Conservation (phyloP, 768 basidiomycete species). For the Lyophyllum semitale region DNA sequence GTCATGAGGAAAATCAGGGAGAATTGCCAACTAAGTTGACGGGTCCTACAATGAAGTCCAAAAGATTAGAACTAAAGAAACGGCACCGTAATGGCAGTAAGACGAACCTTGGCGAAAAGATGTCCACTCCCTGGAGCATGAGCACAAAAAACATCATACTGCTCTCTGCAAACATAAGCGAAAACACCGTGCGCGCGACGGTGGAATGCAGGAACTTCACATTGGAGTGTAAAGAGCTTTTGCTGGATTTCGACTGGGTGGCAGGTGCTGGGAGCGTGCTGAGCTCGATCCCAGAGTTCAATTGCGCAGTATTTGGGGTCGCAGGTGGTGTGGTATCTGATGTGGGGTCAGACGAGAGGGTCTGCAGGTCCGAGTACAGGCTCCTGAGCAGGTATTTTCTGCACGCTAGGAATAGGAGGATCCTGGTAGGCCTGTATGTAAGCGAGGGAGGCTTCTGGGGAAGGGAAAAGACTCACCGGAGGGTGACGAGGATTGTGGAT, state of each 20-base stretch:
- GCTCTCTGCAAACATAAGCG: conserved; percentile 74
- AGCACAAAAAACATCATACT: conserved; percentile 72
- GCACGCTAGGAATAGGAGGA: conserved; percentile 55
- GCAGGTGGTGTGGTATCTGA: conserved; percentile 21
- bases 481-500: conserved; percentile 2
- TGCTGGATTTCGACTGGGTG: conserved; percentile 25
- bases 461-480: conserved; percentile 4
- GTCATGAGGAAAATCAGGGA: conserved; percentile 64
- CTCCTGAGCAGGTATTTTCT: conserved; percentile 58
- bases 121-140: conserved; percentile 64
- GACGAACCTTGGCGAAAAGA: conserved; percentile 58
- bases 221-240: conserved; percentile 13
- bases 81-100: neutral
- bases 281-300: conserved; percentile 36
- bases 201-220: conserved; percentile 46
- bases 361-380: conserved; percentile 61
- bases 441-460: neutral
- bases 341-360: conserved; percentile 35
- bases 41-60: conserved; percentile 41
- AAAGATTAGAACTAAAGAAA: neutral
- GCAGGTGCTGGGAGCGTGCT: conserved; percentile 40
- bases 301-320: conserved; percentile 14
- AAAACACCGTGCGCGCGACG: conserved; percentile 62
- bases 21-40: conserved; percentile 67
- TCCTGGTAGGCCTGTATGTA: conserved; percentile 30